Percentiles rank a stretch among this genome's conserved stretches.
Evolutionary conservation across 192 early-diverging fungal species (phyloP).

Genomic region (Blastocladiella britannica): DNA sequence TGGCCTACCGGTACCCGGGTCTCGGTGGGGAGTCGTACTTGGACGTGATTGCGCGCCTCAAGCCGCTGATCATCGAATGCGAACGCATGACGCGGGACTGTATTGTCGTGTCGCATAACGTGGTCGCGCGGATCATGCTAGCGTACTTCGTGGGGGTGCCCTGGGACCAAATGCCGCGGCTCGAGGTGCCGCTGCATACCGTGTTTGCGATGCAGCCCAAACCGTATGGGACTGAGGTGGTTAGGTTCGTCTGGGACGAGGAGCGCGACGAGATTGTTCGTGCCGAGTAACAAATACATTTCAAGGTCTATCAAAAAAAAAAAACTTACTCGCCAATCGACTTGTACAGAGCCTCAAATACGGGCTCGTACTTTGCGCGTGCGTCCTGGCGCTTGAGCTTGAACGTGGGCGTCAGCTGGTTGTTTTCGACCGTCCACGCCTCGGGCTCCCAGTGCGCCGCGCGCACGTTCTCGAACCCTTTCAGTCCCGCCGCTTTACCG

Average conservation of each 20-base stretch:
- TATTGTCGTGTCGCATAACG: constrained; percentile 79
- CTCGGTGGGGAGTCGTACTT: constrained; percentile 82
- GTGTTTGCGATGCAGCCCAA: constrained; percentile 62
- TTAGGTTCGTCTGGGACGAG: background rate
- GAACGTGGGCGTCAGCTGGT: constrained; percentile 55
- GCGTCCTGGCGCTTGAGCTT: constrained; percentile 32
- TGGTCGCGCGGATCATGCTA: constrained; percentile 71
- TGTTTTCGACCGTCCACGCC: constrained; percentile 49
- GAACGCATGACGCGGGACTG: constrained; percentile 76
- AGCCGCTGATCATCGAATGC: constrained; percentile 84
- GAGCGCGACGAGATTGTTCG: background rate
- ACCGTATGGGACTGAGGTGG: constrained; percentile 43
- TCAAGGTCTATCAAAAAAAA: too few species aligned
- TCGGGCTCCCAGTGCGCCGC: constrained; percentile 32
- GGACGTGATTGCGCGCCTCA: constrained; percentile 83
- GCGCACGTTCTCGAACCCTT: constrained; percentile 51
- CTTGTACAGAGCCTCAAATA: constrained; percentile 39
- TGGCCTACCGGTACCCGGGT: constrained; percentile 87
- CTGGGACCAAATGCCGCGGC: constrained; percentile 53
- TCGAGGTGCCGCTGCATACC: constrained; percentile 59
- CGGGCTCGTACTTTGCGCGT: constrained; percentile 15
- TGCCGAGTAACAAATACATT: too few species aligned
- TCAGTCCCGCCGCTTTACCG: too few species aligned
- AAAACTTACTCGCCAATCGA: too few species aligned
- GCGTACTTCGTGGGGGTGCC: constrained; percentile 75